Evolutionary conservation across 2,329 filamentous ascomycete species (phyloP), one percentile per base, ranked within the genome.

Genomic region (Clathrospora elynae): DNA sequence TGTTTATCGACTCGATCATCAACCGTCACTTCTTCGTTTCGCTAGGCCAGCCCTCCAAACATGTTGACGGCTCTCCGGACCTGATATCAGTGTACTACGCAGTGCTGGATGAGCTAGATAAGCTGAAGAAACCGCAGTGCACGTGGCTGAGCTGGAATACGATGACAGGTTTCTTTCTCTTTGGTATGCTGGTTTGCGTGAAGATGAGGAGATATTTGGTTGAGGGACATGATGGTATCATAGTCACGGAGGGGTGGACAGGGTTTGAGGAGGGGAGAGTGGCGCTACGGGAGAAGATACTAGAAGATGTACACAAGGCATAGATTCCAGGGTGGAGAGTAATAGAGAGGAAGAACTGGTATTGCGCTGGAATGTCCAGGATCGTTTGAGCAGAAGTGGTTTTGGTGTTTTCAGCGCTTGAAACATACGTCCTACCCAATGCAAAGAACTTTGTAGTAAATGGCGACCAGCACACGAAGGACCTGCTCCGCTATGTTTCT

Each of bases 161-260:
- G 3, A 12, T 17, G 0, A 41, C 25, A 17, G 53, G 53, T 4
- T 51, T 28, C 13, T 18, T 49, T 6, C 28, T 61, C 8, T 59
- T 49, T 26, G 46, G 46, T 1, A 55, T 54, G 42, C 22, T 61
- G 23, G 49, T 62, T 8, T 38, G 39, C 11, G 44, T 57, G 16
- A 59, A 61, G 50, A 55, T 61, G 54, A 38, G 42, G 26, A 31
- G 54, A 16, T 57, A 35, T 26, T 8, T 60, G 22, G 9, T 43
- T 1, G 49, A 55, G 12, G 7, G n/a, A 2, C 49, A 59, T 30
- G 22, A 6, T 3, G n/a, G 25, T 6, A 42, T 60, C 7, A 7
- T 25, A 28, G n/a, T 12, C 7, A 60, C 53, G 6, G 43, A 51
- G 14, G 53, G 35, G 3, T 62, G 55, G 55, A 34, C 16, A 10